phyloP scores from a whole-genome alignment of 106 monocot species.

The Ottelia alismoides region DNA sequence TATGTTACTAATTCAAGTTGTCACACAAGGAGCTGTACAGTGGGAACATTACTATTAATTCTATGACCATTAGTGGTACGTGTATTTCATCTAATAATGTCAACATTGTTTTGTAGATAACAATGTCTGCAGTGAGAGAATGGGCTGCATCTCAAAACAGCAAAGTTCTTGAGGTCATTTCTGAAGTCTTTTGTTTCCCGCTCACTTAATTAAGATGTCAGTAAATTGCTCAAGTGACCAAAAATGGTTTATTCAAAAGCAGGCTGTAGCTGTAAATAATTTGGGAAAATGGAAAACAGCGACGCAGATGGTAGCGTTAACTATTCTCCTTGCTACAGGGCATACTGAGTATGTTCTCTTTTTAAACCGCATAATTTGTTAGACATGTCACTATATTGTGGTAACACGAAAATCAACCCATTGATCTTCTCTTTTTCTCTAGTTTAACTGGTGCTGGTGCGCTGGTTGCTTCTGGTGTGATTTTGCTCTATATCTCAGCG shows the following conservation, averaged over 20 bases:
- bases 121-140: too few relatives aligned
- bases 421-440: not conserved
- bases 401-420: not conserved
- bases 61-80: too few relatives aligned
- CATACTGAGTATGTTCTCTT: conserved; percentile 74
- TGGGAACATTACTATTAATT: too few relatives aligned
- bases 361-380: not conserved
- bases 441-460: conserved; percentile 33
- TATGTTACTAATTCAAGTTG: too few relatives aligned
- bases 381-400: not conserved
- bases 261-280: conserved; percentile 95
- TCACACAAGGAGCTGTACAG: too few relatives aligned
- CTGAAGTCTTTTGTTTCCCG: too few relatives aligned
- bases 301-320: conserved; percentile 86
- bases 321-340: conserved; percentile 69
- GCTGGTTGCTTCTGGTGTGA: conserved; percentile 48
- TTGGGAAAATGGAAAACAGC: conserved; percentile 98
- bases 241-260: not conserved
- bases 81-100: too few relatives aligned
- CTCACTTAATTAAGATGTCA: too few relatives aligned
- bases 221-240: too few relatives aligned
- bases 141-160: too few relatives aligned
- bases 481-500: conserved; percentile 67
- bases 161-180: too few relatives aligned
- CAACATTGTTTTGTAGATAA: too few relatives aligned